phyloP scores from a whole-genome alignment of 2,329 filamentous ascomycete species.

The Mariannaea elegans region DNA sequence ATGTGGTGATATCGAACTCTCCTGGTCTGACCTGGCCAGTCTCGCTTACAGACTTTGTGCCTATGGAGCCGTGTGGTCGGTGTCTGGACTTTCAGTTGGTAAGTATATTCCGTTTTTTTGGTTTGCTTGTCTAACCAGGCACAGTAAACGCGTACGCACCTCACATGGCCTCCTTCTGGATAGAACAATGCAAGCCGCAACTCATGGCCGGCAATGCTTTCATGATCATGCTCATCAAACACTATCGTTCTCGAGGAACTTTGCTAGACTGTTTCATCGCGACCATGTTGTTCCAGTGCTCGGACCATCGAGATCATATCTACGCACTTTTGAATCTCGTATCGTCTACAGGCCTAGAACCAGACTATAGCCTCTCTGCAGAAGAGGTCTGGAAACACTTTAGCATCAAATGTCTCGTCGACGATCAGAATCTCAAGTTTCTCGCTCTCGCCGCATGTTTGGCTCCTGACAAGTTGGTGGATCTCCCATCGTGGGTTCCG shows the following conservation, averaged over 20 bases:
- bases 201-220: background rate
- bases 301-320: background rate
- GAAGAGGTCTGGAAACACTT: background rate
- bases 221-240: background rate
- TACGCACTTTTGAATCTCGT: conserved; percentile 5
- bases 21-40: conserved; percentile 1
- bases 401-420: background rate
- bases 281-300: conserved; percentile 1
- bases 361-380: background rate
- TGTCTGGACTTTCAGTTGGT: background rate
- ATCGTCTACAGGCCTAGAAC: background rate
- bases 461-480: background rate
- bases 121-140: background rate
- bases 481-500: conserved; percentile 14
- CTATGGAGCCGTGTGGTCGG: background rate
- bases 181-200: background rate
- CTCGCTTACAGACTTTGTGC: background rate
- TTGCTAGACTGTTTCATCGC: conserved; percentile 1
- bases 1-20: conserved; percentile 1
- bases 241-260: background rate
- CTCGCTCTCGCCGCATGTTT: background rate
- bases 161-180: background rate
- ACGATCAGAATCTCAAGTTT: conserved; percentile 2
- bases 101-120: background rate
- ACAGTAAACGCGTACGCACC: background rate